These are phyloP conservation scores for Suillus subalutaceus DNA, from an alignment of 768 basidiomycete species.

Conservation along the genomic window DNA sequence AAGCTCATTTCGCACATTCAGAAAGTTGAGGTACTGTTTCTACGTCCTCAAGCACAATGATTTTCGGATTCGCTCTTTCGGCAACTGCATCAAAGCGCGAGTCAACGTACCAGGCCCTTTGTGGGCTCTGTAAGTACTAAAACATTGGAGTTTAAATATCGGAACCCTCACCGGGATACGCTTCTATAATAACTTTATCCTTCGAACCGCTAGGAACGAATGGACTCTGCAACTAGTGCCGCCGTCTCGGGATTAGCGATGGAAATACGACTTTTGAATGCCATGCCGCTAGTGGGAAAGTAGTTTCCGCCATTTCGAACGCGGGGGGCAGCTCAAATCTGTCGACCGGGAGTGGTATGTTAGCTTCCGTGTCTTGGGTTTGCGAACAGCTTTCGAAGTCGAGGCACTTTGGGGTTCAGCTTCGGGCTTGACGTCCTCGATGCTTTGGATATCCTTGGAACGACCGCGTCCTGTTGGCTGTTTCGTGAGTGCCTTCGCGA, in stretches of 20 bases:
- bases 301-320: conserved; percentile 10
- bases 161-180: conserved; percentile 68
- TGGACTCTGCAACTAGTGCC: conserved; percentile 51
- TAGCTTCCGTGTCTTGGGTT: background rate
- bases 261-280: conserved; percentile 36
- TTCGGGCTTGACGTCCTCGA: background rate
- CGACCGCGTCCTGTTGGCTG: background rate
- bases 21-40: conserved; percentile 53
- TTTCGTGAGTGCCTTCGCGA: background rate
- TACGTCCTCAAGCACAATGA: conserved; percentile 74
- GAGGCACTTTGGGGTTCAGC: background rate
- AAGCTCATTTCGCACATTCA: conserved; percentile 48
- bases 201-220: conserved; percentile 57
- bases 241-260: conserved; percentile 48
- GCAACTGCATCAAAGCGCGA: conserved; percentile 69
- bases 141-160: background rate
- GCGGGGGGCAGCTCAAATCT: conserved; percentile 17
- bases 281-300: conserved; percentile 25
- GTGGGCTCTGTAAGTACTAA: background rate
- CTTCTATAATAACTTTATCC: conserved; percentile 72
- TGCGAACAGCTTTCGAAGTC: background rate
- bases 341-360: conserved; percentile 12
- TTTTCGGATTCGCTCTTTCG: conserved; percentile 59
- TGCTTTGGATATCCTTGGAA: background rate
- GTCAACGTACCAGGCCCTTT: conserved; percentile 78